These are phyloP conservation scores for Peniophora sp. DNA, from an alignment of 1,284 basidiomycete species.

Conservation along the genomic window DNA sequence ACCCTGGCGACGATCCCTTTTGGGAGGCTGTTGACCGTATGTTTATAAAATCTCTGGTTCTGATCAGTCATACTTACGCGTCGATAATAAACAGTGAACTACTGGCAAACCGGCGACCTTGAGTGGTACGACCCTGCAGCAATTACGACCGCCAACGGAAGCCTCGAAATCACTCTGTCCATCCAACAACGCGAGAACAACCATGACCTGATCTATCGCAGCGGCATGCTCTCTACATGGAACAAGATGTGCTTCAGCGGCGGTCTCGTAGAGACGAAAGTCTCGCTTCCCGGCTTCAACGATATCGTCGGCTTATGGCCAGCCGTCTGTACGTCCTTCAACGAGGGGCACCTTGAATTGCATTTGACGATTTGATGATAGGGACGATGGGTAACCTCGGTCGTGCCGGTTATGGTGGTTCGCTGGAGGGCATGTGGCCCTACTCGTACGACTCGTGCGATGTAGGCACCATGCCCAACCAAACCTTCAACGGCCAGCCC, in stretches of 20 bases:
- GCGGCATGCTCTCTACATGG: conserved; percentile 70
- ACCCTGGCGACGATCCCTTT: conserved; percentile 52
- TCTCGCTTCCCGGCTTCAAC: conserved; percentile 78
- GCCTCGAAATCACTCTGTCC: conserved; percentile 73
- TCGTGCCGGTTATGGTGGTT: conserved; percentile 53
- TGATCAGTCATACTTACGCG: too few species aligned
- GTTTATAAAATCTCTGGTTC: too few species aligned
- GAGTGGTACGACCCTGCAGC: conserved; percentile 73
- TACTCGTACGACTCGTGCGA: conserved; percentile 52
- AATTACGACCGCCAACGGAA: conserved; percentile 72
- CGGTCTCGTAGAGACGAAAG: conserved; percentile 62
- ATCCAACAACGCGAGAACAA: conserved; percentile 35
- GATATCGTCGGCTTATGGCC: conserved; percentile 47
- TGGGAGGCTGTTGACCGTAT: conserved; percentile 58
- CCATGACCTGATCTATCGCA: conserved; percentile 71
- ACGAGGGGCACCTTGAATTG: conserved; percentile 27
- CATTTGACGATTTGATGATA: conserved; percentile 45
- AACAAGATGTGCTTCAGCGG: conserved; percentile 96
- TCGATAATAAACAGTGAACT: conserved; percentile 33
- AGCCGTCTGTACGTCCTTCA: conserved; percentile 50
- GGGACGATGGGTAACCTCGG: conserved; percentile 48
- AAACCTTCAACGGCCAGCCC: conserved; percentile 31
- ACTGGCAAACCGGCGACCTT: conserved; percentile 36
- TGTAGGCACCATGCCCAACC: conserved; percentile 49
- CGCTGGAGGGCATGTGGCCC: conserved; percentile 52